Evolutionary conservation across 2,329 filamentous ascomycete genomes (phyloP).

Genomic region (Onygenales sp.): DNA sequence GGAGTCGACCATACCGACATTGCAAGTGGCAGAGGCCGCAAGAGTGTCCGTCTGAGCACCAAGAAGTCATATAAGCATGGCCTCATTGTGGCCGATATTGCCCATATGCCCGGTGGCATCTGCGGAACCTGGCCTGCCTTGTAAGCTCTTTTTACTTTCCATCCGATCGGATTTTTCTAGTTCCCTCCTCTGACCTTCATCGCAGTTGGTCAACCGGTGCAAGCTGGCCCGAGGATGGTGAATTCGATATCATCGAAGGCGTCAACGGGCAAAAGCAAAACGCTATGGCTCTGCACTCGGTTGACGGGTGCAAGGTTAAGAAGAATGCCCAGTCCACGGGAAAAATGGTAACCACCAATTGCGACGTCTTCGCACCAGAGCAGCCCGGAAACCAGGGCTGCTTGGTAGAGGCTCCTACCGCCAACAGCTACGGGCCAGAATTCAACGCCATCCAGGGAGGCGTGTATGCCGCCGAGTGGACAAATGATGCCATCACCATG

Average conservation of each 20-base stretch:
- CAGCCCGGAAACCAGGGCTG: conserved; percentile 50
- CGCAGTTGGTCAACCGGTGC: conserved; percentile 49
- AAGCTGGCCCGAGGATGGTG: conserved; percentile 61
- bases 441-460: conserved; percentile 65
- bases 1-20: conserved; percentile 56
- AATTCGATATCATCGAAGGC: conserved; percentile 75
- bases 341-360: conserved; percentile 44
- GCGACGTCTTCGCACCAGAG: conserved; percentile 40
- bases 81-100: conserved; percentile 61
- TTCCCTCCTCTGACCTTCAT: conserved; percentile 7
- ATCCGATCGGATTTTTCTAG: neutral
- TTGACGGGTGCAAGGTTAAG: conserved; percentile 48
- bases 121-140: conserved; percentile 67
- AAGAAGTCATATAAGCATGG: conserved; percentile 55
- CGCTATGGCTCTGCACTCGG: conserved; percentile 60
- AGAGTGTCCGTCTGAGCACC: conserved; percentile 62
- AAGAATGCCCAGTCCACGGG: conserved; percentile 40
- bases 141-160: conserved; percentile 25
- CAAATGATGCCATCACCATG: conserved; percentile 57
- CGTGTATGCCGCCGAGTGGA: conserved; percentile 71
- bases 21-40: conserved; percentile 51
- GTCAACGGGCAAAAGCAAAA: conserved; percentile 55
- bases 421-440: conserved; percentile 51
- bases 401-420: conserved; percentile 42
- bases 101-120: conserved; percentile 61